These are phyloP conservation scores for Lojkania enalia DNA, from an alignment of 2,329 filamentous ascomycete genomes.

Conservation along the genomic window DNA sequence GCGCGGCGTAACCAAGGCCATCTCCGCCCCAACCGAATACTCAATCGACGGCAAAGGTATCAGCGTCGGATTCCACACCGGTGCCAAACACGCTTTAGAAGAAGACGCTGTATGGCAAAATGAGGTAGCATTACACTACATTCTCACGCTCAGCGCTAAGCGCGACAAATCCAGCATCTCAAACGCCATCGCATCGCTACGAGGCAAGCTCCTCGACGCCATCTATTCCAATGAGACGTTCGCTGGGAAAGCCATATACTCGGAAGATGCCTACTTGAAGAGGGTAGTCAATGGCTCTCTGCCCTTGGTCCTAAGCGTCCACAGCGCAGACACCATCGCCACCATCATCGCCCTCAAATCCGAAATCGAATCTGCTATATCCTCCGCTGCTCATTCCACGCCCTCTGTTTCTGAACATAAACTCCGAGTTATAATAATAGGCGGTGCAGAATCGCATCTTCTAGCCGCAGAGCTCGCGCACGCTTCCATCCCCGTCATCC, in stretches of 20 bases:
- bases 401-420: slow-evolving; percentile 45
- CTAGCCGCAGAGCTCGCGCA: slow-evolving; percentile 61
- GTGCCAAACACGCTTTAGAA: slow-evolving; percentile 39
- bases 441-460: slow-evolving; percentile 65
- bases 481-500: slow-evolving; percentile 61
- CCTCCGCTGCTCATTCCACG: slow-evolving; percentile 1
- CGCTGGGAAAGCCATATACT: slow-evolving; percentile 18
- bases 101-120: slow-evolving; percentile 45
- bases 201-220: slow-evolving; percentile 59
- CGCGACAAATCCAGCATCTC: slow-evolving; percentile 49
- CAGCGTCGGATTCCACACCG: slow-evolving; percentile 41
- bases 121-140: slow-evolving; percentile 51
- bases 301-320: slow-evolving; percentile 61
- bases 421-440: slow-evolving; percentile 62
- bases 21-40: slow-evolving; percentile 40
- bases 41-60: slow-evolving; percentile 42
- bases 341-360: slow-evolving; percentile 62
- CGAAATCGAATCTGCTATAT: slow-evolving; percentile 52
- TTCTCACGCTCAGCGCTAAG: slow-evolving; percentile 56
- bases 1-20: slow-evolving; percentile 45
- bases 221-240: slow-evolving; percentile 44
- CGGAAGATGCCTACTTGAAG: slow-evolving; percentile 54
- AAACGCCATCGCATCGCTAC: slow-evolving; percentile 56
- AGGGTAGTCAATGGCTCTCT: slow-evolving; percentile 59
- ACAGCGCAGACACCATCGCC: slow-evolving; percentile 67